Evolutionary conservation across 106 monocot species (phyloP).

Genomic region (Dendrobium nobile): DNA sequence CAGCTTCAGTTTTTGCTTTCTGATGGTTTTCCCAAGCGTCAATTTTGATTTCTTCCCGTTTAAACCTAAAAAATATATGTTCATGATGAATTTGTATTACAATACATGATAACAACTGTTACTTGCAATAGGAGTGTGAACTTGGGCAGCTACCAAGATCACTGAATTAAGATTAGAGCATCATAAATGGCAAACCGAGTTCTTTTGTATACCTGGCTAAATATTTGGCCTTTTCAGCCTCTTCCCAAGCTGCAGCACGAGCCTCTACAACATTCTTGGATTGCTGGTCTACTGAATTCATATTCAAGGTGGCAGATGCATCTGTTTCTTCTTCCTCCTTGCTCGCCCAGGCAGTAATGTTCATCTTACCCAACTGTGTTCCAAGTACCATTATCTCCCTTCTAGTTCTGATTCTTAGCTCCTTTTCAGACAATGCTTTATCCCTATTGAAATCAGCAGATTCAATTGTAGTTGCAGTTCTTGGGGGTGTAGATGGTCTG

Average conservation of each 20-base stretch:
- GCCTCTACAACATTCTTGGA: constrained; percentile 43
- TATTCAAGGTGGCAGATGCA: constrained; percentile 25
- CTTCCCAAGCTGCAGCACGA: constrained; percentile 91
- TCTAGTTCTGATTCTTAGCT: constrained; percentile 68
- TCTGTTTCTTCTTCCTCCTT: constrained; percentile 59
- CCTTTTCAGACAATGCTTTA: constrained; percentile 57
- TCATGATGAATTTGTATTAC: neutral
- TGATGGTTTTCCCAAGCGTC: constrained; percentile 56
- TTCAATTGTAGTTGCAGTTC: constrained; percentile 20
- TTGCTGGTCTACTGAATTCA: constrained; percentile 19
- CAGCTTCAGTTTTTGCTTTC: constrained; percentile 52
- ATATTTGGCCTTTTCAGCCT: constrained; percentile 85
- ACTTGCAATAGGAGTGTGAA: neutral
- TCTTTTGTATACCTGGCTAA: constrained; percentile 50
- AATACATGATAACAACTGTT: constrained; percentile 6
- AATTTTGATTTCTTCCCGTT: constrained; percentile 43
- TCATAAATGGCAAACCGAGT: neutral
- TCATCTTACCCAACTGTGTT: constrained; percentile 73
- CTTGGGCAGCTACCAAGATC: neutral
- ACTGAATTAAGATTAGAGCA: neutral
- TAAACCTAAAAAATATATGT: constrained; percentile 27
- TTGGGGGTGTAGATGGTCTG: constrained; percentile 34
- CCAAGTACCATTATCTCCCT: constrained; percentile 92
- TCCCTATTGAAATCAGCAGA: constrained; percentile 23
- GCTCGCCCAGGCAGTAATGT: constrained; percentile 96